Evolutionary conservation across 228 moss, liverwort and hornwort species (phyloP).

Genomic region (Sphagnum magellanicum): DNA sequence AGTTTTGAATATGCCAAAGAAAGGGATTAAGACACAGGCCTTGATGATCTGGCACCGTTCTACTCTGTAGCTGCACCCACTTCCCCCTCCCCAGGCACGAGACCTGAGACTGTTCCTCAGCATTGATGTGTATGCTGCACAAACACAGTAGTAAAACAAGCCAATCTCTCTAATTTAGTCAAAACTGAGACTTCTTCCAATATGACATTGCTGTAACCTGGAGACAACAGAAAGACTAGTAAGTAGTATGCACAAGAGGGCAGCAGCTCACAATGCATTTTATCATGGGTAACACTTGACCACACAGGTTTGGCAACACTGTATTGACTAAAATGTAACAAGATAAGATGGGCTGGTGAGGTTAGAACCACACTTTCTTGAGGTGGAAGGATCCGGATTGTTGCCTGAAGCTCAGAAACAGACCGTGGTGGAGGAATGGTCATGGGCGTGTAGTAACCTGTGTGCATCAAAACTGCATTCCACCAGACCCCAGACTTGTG

Average conservation of each 20-base stretch:
- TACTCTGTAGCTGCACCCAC: conserved; percentile 83
- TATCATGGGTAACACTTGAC: neutral
- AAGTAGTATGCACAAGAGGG: too few species aligned
- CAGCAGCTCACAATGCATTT: too few species aligned
- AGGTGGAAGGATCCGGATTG: conserved; percentile 67
- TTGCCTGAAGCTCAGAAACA: conserved; percentile 65
- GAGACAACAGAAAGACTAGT: too few species aligned
- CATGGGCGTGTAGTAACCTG: conserved; percentile 84
- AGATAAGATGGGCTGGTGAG: too few species aligned
- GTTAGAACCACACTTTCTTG: conserved; percentile 29
- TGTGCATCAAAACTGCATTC: conserved; percentile 79
- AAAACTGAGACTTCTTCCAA: neutral
- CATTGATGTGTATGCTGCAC: conserved; percentile 69
- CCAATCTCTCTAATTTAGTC: neutral
- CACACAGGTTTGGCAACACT: neutral
- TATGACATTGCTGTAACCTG: neutral
- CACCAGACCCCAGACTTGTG: neutral
- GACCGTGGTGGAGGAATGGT: conserved; percentile 59
- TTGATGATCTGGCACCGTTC: conserved; percentile 81
- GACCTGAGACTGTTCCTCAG: conserved; percentile 83
- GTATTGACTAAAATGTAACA: too few species aligned
- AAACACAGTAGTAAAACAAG: neutral
- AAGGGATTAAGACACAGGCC: conserved; percentile 9
- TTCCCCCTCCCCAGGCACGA: conserved; percentile 92
- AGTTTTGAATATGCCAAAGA: too few species aligned